Conservation (phyloP, 768 basidiomycete genomes). For the Termitomyces sp. region DNA sequence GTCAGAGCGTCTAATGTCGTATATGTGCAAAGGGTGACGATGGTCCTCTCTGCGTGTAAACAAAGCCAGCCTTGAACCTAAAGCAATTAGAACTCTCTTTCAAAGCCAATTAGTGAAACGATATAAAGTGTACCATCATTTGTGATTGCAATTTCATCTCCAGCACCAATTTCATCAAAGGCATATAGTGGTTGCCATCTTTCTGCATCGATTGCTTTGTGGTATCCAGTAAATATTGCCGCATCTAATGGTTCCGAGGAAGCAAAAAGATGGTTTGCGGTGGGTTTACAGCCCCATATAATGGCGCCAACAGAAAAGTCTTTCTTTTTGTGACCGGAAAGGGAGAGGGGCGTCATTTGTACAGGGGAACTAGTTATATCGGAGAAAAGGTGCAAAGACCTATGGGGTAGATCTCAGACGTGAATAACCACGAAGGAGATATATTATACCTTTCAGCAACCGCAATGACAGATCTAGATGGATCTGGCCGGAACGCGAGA, state of each 20-base stretch:
- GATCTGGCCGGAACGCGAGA: slow-evolving; percentile 39
- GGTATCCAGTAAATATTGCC: slow-evolving; percentile 31
- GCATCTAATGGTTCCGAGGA: slow-evolving; percentile 45
- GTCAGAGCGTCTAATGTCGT: slow-evolving; percentile 38
- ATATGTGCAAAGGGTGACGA: slow-evolving; percentile 40
- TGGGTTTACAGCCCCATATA: slow-evolving; percentile 44
- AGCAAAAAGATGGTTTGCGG: slow-evolving; percentile 41
- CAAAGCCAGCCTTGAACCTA: slow-evolving; percentile 29
- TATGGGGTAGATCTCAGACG: background rate
- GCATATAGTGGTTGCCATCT: slow-evolving; percentile 18
- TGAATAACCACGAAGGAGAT: background rate
- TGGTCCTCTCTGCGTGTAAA: slow-evolving; percentile 24
- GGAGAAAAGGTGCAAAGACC: slow-evolving; percentile 18
- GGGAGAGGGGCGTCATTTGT: slow-evolving; percentile 8
- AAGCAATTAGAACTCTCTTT: background rate
- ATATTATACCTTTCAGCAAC: slow-evolving; percentile 32
- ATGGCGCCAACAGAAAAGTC: slow-evolving; percentile 37
- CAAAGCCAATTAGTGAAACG: background rate
- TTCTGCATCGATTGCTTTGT: slow-evolving; percentile 45
- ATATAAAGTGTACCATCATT: slow-evolving; percentile 32
- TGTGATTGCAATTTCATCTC: slow-evolving; percentile 47
- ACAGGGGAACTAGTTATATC: slow-evolving; percentile 1
- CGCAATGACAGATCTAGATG: slow-evolving; percentile 31
- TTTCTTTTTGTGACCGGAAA: slow-evolving; percentile 15
- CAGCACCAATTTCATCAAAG: slow-evolving; percentile 45